Evolutionary conservation across 139 green algal genomes (phyloP).

Genomic region (Chlorella ohadii): DNA sequence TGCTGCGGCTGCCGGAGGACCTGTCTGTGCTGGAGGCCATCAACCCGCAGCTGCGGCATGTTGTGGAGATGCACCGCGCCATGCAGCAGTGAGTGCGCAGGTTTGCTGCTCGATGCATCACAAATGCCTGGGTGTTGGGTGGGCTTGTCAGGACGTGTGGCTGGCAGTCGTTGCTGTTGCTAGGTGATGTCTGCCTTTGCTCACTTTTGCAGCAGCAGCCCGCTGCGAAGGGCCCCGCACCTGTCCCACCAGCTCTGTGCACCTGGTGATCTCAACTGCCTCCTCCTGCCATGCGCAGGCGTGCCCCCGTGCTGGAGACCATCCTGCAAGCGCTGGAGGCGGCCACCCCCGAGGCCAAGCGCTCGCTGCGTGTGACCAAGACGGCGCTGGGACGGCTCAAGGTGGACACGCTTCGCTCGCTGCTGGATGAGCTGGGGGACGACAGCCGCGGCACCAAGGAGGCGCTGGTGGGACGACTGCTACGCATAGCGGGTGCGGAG

Average conservation of each 20-base stretch:
- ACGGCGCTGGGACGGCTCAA: slow-evolving; percentile 25
- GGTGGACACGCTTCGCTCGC: slow-evolving; percentile 27
- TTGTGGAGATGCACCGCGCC: slow-evolving; percentile 20
- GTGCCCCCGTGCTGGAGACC: not conserved
- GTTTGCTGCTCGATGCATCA: not conserved
- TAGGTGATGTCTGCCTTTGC: no score
- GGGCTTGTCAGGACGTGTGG: no score
- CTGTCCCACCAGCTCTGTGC: no score
- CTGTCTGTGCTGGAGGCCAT: not conserved
- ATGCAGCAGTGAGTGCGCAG: slow-evolving; percentile 11
- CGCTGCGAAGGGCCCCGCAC: no score
- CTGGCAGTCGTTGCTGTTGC: no score
- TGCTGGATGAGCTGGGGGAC: slow-evolving; percentile 18
- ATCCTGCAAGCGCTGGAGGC: not conserved
- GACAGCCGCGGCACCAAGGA: slow-evolving; percentile 45
- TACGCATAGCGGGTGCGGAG: slow-evolving; percentile 21
- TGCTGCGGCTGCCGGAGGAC: slow-evolving; percentile 34
- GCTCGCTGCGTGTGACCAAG: slow-evolving; percentile 23
- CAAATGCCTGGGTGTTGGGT: no score
- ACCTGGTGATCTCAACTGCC: not conserved
- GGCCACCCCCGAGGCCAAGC: not conserved
- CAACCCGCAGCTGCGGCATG: slow-evolving; percentile 32
- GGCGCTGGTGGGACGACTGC: slow-evolving; percentile 34
- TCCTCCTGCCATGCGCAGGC: not conserved
- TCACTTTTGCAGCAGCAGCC: no score